Base-by-base conservation (phyloP, 352 stramenopile species). In the Globisporangium megalacanthum region DNA sequence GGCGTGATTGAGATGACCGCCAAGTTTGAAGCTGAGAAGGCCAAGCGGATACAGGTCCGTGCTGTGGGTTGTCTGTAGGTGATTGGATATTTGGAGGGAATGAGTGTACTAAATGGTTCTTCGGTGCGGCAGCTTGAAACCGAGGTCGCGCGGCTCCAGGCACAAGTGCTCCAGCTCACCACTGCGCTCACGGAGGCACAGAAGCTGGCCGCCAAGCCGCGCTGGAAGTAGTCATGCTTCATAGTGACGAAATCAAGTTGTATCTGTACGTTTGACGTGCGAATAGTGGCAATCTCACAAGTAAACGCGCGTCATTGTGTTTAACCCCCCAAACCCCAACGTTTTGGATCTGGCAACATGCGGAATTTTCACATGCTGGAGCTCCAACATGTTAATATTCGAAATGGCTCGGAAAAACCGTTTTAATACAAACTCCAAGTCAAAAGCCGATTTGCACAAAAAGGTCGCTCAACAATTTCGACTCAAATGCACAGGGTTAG, bases 1-100 rank as follows among this genome's bases (percentile, higher is more conserved):
- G 75, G 73, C 14, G 45, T 87, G 17, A 76, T 82, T 58, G 68
- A 75, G 15, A 78, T 86, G 66, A 77, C 63, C 29, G 56, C 59
- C 31, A 88, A 88, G 71, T 86, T 72, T 49, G 65, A 89, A 46
- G 68, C 59, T 25, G 77, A 92, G 60, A 85, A 75, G 46, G 61
- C 52, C 14, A 70, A 71, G 33, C 73, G 63, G 48, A 71, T 65
- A 8, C 69, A 74, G 35, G 65, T 72, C 53, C 6, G 25, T 42
- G 6, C 11, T 56, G 29, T 17, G 19, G 35, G n/a, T 19, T 17
- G 25, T 14, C 22, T 53, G 39, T 45, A 17, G 22, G n/a, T 47
- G 42, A 14, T 14, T 46, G 39, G n/a, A 14, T 8, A 5, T n/a
- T n/a, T n/a, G n/a, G 25, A 29, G 25, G 25, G 25, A 29, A 29